These are phyloP conservation scores for Daldinia eschscholtzii DNA, from an alignment of 2,329 filamentous ascomycete species.

Conservation along the genomic window DNA sequence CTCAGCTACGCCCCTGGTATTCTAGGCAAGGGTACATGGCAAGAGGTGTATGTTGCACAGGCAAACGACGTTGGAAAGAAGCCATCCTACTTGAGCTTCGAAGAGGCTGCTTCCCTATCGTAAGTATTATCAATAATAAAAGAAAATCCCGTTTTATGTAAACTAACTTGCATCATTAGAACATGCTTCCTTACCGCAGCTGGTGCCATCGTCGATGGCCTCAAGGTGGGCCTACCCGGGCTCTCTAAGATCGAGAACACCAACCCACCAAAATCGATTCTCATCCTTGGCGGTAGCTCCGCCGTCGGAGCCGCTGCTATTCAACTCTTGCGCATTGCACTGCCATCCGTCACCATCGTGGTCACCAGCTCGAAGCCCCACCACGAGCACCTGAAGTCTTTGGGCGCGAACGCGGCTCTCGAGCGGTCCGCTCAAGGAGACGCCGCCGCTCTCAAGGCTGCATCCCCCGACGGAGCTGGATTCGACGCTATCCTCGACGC, in stretches of 20 bases:
- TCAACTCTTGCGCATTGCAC: conserved; percentile 54
- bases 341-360: conserved; percentile 50
- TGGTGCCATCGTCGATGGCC: conserved; percentile 44
- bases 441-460: conserved; percentile 40
- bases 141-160: background rate
- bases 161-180: conserved; percentile 25
- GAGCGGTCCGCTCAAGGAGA: conserved; percentile 38
- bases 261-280: conserved; percentile 46
- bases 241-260: conserved; percentile 30
- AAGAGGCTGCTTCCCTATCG: conserved; percentile 52
- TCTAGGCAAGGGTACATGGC: conserved; percentile 45
- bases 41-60: conserved; percentile 47
- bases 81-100: conserved; percentile 49
- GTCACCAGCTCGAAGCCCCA: conserved; percentile 52
- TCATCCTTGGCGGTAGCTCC: conserved; percentile 55
- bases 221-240: conserved; percentile 48
- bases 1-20: conserved; percentile 35
- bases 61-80: conserved; percentile 48
- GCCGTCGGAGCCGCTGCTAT: conserved; percentile 52
- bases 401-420: conserved; percentile 43
- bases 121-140: conserved; percentile 19
- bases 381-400: conserved; percentile 40
- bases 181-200: conserved; percentile 47
- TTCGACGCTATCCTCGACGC: conserved; percentile 55
- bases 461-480: conserved; percentile 43